Conservation (phyloP, 805 yeast genomes). For the Ogataea corticis region DNA sequence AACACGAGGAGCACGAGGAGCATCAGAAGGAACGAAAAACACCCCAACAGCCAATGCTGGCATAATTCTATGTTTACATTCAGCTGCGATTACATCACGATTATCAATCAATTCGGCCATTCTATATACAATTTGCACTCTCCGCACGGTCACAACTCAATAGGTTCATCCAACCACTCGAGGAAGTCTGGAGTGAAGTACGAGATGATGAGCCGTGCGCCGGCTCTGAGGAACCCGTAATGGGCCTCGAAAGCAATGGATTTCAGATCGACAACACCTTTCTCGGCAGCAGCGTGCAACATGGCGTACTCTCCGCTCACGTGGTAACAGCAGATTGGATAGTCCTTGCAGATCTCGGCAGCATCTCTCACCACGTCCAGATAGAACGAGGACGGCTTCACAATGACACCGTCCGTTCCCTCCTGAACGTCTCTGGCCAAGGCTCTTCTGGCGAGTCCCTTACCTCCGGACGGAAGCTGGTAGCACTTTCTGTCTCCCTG, state of each 20-base stretch:
- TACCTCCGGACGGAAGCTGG: constrained; percentile 90
- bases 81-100: too few species aligned
- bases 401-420: constrained; percentile 94
- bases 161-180: constrained; percentile 72
- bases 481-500: constrained; percentile 90
- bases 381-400: constrained; percentile 95
- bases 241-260: constrained; percentile 82
- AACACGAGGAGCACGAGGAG: constrained; percentile 22
- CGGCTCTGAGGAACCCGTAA: constrained; percentile 90
- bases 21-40: constrained; percentile 15
- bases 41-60: constrained; percentile 4
- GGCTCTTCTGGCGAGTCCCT: constrained; percentile 93
- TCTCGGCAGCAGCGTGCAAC: constrained; percentile 98
- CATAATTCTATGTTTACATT: too few species aligned
- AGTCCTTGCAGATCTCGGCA: constrained; percentile 71
- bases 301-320: constrained; percentile 97
- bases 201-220: constrained; percentile 87
- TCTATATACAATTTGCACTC: neutral
- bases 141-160: constrained; percentile 11
- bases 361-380: constrained; percentile 91
- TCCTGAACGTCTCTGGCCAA: constrained; percentile 80
- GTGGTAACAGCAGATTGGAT: constrained; percentile 93
- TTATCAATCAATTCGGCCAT: too few species aligned
- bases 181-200: constrained; percentile 95
- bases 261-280: constrained; percentile 86